A percentile compares a stretch with the other conserved stretches of the same genome.
These are phyloP conservation scores for Syzygium aqueum DNA, from an alignment of 345 rosid species.

Conservation along the genomic window DNA sequence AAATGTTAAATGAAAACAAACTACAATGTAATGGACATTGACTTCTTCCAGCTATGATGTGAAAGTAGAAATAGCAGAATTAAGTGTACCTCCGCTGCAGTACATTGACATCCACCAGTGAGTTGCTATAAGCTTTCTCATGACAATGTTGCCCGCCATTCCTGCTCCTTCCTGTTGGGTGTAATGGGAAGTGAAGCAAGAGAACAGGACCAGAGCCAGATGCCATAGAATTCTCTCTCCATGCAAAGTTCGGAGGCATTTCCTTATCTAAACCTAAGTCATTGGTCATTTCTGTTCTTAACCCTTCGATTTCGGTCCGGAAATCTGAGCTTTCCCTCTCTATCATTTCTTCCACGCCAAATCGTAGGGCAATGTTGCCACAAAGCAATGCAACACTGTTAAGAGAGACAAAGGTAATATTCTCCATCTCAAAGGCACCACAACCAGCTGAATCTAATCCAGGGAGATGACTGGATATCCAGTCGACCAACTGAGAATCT, in stretches of 20 bases:
- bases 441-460: slow-evolving; percentile 52
- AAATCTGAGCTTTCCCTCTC: slow-evolving; percentile 40
- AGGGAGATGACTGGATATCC: slow-evolving; percentile 44
- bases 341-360: slow-evolving; percentile 40
- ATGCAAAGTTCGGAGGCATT: slow-evolving; percentile 4
- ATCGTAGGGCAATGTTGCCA: slow-evolving; percentile 28
- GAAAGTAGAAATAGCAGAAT: background rate
- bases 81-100: background rate
- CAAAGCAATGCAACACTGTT: slow-evolving; percentile 52
- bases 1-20: background rate
- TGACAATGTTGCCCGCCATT: background rate
- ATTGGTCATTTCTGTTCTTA: background rate
- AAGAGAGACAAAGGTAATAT: slow-evolving; percentile 51
- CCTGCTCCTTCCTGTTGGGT: slow-evolving; percentile 4
- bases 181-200: slow-evolving; percentile 52
- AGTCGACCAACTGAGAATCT: slow-evolving; percentile 22
- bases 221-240: slow-evolving; percentile 30
- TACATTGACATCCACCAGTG: slow-evolving; percentile 8
- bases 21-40: background rate
- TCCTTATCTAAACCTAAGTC: slow-evolving; percentile 4
- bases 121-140: slow-evolving; percentile 4
- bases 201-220: slow-evolving; percentile 52
- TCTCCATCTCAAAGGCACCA: slow-evolving; percentile 51
- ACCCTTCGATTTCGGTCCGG: slow-evolving; percentile 10
- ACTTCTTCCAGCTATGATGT: background rate